Base-by-base conservation (phyloP, 305 asterid genomes). In the Lippia alba region DNA sequence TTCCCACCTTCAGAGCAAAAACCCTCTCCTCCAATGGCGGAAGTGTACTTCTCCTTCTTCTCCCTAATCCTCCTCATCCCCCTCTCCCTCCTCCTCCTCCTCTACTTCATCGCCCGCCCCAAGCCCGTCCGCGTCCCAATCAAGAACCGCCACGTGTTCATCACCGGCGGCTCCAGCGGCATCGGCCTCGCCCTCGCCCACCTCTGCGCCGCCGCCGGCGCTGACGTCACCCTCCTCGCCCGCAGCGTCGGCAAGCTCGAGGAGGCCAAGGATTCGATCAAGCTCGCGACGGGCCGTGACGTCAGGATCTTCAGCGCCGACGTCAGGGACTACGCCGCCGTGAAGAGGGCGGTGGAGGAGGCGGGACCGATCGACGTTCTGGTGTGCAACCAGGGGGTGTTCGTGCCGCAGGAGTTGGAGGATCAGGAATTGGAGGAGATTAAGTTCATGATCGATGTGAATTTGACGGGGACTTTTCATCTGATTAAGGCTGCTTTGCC, bases 131-230 rank as follows among this genome's bases (percentile, higher is more conserved):
- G 77, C 60, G 15, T 94, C 73, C 87, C 96, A 57, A 76, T 94
- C 77, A 94, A 92, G 70, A 85, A 83, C 78, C 96, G 96, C 78
- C 96, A 90, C 82, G 90, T 94, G n/a, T 82, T 94, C 87, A 92
- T 94, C 84, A 84, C 98, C 57, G 98, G 99, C 30, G 98, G 99
- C 64, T 94, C 99, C 75, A 94, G 97, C 71, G 99, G 98, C 70
- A 92, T 94, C 79, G 99, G 99, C 59, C 84, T 94, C 48, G 94
- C 97, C 15, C 81, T 94, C 11, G 99, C 97, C 11, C 92, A 81
- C 72, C 86, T 78, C 64, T 92, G 96, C 79, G 90, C 90, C 18
- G 79, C 72, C 0, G 72, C 61, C 0, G 96, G 99, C 34, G 94
- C 99, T 30, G 80, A 77, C 33, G 96, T 94, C 68, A 78, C 86